Conservation (phyloP, 768 basidiomycete genomes). For the Sarcomyxa edulis region DNA sequence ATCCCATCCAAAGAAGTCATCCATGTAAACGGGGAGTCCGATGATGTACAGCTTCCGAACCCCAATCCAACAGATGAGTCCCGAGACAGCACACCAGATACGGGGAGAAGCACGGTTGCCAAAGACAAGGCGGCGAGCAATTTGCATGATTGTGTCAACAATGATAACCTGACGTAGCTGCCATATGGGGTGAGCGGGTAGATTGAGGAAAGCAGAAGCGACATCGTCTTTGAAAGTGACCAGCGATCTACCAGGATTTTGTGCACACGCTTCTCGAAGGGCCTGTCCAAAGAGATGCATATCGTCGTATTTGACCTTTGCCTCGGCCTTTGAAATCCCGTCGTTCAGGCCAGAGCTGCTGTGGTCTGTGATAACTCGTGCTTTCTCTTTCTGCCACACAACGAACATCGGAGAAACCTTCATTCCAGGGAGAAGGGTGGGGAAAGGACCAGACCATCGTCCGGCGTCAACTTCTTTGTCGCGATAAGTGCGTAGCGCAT, state of each 20-base stretch:
- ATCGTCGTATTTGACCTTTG: conserved; percentile 17
- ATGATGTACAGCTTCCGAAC: conserved; percentile 12
- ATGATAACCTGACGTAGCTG: conserved; percentile 25
- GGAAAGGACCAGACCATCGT: conserved; percentile 11
- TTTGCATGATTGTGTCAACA: conserved; percentile 15
- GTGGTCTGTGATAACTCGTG: conserved; percentile 21
- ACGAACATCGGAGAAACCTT: conserved; percentile 20
- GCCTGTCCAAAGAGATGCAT: conserved; percentile 16
- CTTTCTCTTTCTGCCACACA: conserved; percentile 20
- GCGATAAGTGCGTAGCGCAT: conserved; percentile 8
- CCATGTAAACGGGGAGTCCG: conserved; percentile 22
- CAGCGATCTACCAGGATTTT: conserved; percentile 4
- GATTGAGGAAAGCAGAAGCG: conserved; percentile 22
- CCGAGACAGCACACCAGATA: conserved; percentile 19
- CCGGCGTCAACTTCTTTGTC: conserved; percentile 15
- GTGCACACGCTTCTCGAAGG: conserved; percentile 5
- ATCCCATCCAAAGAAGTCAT: conserved; percentile 23
- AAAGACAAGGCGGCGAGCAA: conserved; percentile 23
- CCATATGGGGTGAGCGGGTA: conserved; percentile 26
- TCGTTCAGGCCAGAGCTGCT: conserved; percentile 16
- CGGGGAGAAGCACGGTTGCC: conserved; percentile 18
- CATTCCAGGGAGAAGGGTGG: conserved; percentile 19
- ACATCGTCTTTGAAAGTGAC: conserved; percentile 24
- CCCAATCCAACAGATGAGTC: conserved; percentile 24
- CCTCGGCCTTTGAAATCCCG: conserved; percentile 12